phyloP scores from a whole-genome alignment of 2,329 filamentous ascomycete genomes.

The Colletotrichum noveboracense region DNA sequence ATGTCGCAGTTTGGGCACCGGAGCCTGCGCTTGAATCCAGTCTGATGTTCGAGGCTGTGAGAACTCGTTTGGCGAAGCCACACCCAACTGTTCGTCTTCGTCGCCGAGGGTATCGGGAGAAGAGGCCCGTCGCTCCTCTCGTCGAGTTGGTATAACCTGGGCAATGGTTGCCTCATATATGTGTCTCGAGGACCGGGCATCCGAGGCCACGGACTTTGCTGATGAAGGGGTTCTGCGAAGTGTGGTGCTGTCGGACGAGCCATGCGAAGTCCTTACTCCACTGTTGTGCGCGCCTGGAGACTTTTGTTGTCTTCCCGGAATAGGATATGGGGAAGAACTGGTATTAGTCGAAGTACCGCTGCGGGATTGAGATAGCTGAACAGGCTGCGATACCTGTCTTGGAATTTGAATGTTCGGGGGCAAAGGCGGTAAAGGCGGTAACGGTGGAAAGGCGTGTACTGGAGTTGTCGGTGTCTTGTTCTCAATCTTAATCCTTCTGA shows the following conservation, averaged over 20 bases:
- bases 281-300: neutral
- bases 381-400: neutral
- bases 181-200: neutral
- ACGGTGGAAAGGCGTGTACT: constrained; percentile 5
- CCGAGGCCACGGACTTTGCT: neutral
- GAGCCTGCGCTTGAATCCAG: constrained; percentile 6
- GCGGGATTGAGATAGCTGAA: neutral
- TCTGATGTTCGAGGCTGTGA: neutral
- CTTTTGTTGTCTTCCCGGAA: neutral
- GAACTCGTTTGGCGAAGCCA: neutral
- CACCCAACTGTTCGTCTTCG: neutral
- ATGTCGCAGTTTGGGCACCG: neutral
- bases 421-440: constrained; percentile 10
- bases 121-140: neutral
- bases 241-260: neutral
- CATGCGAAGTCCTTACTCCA: neutral
- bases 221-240: neutral
- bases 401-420: neutral
- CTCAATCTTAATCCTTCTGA: constrained; percentile 29
- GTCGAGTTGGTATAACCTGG: neutral
- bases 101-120: constrained; percentile 2
- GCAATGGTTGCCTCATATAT: neutral
- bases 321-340: neutral
- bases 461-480: neutral
- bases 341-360: neutral